Base-by-base conservation (phyloP, 176 grass and related monocot genomes). In the Hordeum marinum region DNA sequence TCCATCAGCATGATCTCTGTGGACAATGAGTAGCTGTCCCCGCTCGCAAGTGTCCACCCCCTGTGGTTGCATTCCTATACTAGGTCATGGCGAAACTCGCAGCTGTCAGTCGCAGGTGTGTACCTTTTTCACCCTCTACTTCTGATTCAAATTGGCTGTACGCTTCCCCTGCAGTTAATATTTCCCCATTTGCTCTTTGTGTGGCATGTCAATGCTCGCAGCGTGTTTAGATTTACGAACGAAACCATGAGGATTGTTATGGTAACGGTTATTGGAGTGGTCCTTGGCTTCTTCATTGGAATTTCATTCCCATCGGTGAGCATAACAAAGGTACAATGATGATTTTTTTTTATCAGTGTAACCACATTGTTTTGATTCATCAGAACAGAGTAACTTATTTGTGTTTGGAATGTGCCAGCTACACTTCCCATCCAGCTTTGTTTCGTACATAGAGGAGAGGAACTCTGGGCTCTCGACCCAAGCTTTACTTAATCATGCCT, bases 261-360 rank as follows among this genome's bases (percentile, higher is more conserved):
- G 68, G 86, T 92, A 18, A 90, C 83, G 4, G 67, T 92, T 40
- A 88, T 95, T 60, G 90, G 90, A 50, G 88, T 63, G 0, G 74
- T 92, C 50, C 76, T 95, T 72, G 93, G 93, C 73, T 95, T 92
- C 81, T 89, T 93, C 57, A 88, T 95, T 76, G 93, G 93, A 46
- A 89, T 93, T 21, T 95, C 88, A 18, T 95, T 95, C 82, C 88
- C 85, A 9, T 89, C 86, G 40, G 81, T 95, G 15, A 92, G 84
- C 90, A 95, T 92, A 46, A 89, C 93, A 52, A 92, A 88, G 86
- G 93, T 93, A 81, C 50, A 5, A 27, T 62, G 27, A 59, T 40
- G 48, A 5, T 70, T 48, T 43, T 55, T 55, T 18, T 18, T 67
- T 9, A 9, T n/a, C 42, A 7, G 2, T 15, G n/a, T 18, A 74